Evolutionary conservation across 2,329 filamentous ascomycete species (phyloP), one percentile per base, ranked within the genome.

Genomic region (Penicillium palitans): DNA sequence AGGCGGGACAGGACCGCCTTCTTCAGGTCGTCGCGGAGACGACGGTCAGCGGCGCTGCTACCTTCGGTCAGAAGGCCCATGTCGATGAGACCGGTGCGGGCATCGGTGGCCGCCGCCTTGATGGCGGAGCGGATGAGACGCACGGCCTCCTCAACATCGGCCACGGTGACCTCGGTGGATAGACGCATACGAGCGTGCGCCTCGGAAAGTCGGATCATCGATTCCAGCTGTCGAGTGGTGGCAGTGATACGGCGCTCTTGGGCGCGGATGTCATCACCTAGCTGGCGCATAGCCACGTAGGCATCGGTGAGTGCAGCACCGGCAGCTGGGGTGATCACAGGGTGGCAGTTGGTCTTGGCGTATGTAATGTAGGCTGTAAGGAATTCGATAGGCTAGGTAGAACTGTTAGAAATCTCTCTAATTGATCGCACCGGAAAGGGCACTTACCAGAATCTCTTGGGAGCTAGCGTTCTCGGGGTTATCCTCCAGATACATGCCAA

Each of bases 131-230:
- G 91, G 76, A 99, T 99, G 42, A 99, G 82, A 12, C 95, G 89
- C 47, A 96, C 91, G 0, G 95, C 93, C 79, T 99, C 95, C 50
- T 86, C 80, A 6, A 99, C 96, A 70, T 99, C 96, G 49, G 84
- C 84, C 29, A 84, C 85, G 0, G 90, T 92, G 42, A 99, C 95
- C 15, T 82, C 84, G 3, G 81, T 74, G 0, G 89, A 86, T 6
- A 99, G 84, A 4, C 95, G 90, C 96, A 99, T 99, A 77, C 97
- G 97, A 50, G 95, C 96, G 76, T 99, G 96, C 0, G 93, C 95
- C 80, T 99, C 95, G 1, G 93, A 81, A 3, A 99, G 88, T 61
- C 95, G 93, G 72, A 99, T 98, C 96, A 99, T 99, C 46, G 90
- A 95, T 78, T 99, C 96, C 6, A 99, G 83, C 77, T 99, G 95